Base-by-base conservation (phyloP, 176 grass and related monocot species). In the Oryza australiensis region DNA sequence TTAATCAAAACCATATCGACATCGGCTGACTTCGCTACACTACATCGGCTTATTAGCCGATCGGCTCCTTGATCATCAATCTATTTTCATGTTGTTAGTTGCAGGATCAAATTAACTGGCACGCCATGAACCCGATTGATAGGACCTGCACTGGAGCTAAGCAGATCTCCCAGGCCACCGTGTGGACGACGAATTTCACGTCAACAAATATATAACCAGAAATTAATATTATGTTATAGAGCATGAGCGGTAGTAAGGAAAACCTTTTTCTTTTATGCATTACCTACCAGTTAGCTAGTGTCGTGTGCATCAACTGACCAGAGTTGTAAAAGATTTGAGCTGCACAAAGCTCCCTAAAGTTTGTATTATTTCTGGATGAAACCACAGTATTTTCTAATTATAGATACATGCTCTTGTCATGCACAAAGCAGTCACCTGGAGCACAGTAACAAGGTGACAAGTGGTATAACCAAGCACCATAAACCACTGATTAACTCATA, bases 151-250 rank as follows among this genome's bases (percentile, higher is more conserved):
- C n/a, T n/a, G n/a, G n/a, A n/a, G n/a, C n/a, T n/a, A n/a, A n/a
- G n/a, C n/a, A n/a, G n/a, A n/a, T n/a, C n/a, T n/a, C n/a, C n/a
- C n/a, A n/a, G n/a, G n/a, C n/a, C n/a, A n/a, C n/a, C n/a, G n/a
- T n/a, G n/a, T n/a, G n/a, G n/a, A n/a, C n/a, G n/a, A n/a, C n/a
- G n/a, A n/a, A n/a, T n/a, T n/a, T n/a, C n/a, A n/a, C n/a, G n/a
- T n/a, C n/a, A n/a, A n/a, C n/a, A n/a, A n/a, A n/a, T 59, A 20
- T 32, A 70, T 22, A 62, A 23, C 37, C 7, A 85, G 65, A 26
- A 77, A 76, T 57, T 46, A 37, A 7, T 32, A 57, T 16, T 76
- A 68, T 76, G 12, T 84, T n/a, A 66, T 66, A 82, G 34, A 79
- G 23, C 11, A 76, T 53, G n/a, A 82, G 5, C 15, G 37, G 55